These are phyloP conservation scores for Gossypium raimondii DNA, from an alignment of 345 rosid species.

Conservation along the genomic window DNA sequence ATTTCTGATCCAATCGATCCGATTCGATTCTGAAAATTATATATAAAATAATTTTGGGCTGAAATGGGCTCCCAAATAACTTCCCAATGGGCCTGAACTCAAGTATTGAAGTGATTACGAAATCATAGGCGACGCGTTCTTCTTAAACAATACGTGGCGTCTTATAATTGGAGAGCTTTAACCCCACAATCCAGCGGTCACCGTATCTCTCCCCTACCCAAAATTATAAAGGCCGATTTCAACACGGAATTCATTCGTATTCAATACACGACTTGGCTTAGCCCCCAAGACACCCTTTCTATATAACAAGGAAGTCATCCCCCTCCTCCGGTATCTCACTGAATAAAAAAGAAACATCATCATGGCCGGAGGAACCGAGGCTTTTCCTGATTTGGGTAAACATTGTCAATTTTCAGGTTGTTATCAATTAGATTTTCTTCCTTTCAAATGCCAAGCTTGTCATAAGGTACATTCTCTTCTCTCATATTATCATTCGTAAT, in stretches of 20 bases:
- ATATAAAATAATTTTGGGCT: neutral
- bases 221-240: neutral
- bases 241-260: neutral
- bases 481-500: no score
- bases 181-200: neutral
- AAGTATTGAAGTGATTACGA: neutral
- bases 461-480: conserved; percentile 38
- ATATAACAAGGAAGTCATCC: neutral
- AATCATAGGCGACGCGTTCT: neutral
- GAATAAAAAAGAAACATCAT: neutral
- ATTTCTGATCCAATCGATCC: no score
- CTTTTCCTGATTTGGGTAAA: conserved; percentile 72
- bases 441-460: conserved; percentile 70
- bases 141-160: neutral
- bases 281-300: conserved; percentile 33
- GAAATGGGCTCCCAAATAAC: neutral
- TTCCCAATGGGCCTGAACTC: neutral
- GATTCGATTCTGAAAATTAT: no score
- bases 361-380: conserved; percentile 84
- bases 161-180: neutral
- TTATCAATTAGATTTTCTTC: conserved; percentile 78
- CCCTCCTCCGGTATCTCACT: neutral
- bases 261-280: conserved; percentile 33
- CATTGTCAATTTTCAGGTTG: conserved; percentile 75
- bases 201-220: neutral